phyloP scores from a whole-genome alignment of 768 basidiomycete species.

The Rhodocollybia butyracea region DNA sequence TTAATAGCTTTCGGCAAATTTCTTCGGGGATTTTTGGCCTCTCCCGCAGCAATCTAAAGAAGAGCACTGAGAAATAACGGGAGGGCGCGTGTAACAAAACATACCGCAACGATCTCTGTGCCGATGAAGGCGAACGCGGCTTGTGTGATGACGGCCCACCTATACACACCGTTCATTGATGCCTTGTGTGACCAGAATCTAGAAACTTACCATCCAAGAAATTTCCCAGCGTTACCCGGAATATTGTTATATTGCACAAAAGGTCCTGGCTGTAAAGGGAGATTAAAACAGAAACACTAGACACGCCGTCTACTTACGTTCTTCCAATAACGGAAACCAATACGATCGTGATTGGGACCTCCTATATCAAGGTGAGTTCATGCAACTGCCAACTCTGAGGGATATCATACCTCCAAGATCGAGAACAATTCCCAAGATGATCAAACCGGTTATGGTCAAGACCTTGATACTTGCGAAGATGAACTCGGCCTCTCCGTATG shows the following conservation, averaged over 20 bases:
- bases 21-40: slow-evolving; percentile 78
- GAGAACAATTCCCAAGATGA: slow-evolving; percentile 68
- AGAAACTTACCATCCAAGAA: slow-evolving; percentile 64
- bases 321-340: slow-evolving; percentile 31
- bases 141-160: slow-evolving; percentile 71
- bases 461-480: slow-evolving; percentile 78
- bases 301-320: slow-evolving; percentile 15
- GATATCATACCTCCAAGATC: slow-evolving; percentile 64
- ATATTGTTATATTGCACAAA: slow-evolving; percentile 73
- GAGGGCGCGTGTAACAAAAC: too few relatives aligned
- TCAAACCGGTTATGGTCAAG: slow-evolving; percentile 73
- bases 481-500: slow-evolving; percentile 85
- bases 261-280: slow-evolving; percentile 76
- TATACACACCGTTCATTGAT: too few relatives aligned
- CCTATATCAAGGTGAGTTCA: slow-evolving; percentile 35
- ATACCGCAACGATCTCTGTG: slow-evolving; percentile 89
- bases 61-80: neutral
- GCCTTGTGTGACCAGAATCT: too few relatives aligned
- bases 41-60: slow-evolving; percentile 77
- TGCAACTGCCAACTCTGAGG: neutral
- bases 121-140: slow-evolving; percentile 94
- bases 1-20: slow-evolving; percentile 63
- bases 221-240: slow-evolving; percentile 66
- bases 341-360: slow-evolving; percentile 75
- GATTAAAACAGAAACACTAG: slow-evolving; percentile 80